Evolutionary conservation across 208 protist species (phyloP).

Genomic region (Trypanosoma boissoni): DNA sequence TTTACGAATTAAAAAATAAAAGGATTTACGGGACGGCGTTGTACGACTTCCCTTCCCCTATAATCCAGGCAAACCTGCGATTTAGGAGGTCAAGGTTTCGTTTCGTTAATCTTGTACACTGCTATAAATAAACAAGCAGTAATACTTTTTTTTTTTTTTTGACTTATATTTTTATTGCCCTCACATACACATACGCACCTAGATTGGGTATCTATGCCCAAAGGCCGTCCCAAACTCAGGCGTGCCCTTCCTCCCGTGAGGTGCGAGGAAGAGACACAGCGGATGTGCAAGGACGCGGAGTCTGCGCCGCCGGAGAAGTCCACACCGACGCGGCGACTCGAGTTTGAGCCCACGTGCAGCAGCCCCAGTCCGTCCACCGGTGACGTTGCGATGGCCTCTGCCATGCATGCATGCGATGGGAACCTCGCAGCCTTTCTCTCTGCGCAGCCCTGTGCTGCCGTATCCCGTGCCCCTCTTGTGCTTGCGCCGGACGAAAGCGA

Average conservation of each 20-base stretch:
- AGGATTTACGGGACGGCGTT: too few species aligned
- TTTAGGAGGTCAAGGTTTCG: too few species aligned
- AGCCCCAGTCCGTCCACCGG: background rate
- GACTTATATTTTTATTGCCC: too few species aligned
- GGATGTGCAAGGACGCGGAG: background rate
- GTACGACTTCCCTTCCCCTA: too few species aligned
- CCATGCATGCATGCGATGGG: constrained; percentile 1
- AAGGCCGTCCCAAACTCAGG: background rate
- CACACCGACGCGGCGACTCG: constrained; percentile 14
- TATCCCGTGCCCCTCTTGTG: background rate
- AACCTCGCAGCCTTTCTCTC: constrained; percentile 9
- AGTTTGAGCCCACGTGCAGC: constrained; percentile 2
- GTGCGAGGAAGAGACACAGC: background rate
- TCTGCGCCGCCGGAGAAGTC: background rate
- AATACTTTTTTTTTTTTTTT: too few species aligned
- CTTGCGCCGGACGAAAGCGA: background rate
- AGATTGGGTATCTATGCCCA: background rate
- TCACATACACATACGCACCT: too few species aligned
- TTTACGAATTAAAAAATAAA: too few species aligned
- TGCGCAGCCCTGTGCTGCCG: background rate
- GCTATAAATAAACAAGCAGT: too few species aligned
- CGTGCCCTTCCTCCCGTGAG: background rate
- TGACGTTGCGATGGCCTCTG: background rate
- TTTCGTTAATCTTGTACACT: too few species aligned
- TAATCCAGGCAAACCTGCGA: too few species aligned